Conservation (phyloP, 768 basidiomycete genomes). For the Tephrocybe sp. region DNA sequence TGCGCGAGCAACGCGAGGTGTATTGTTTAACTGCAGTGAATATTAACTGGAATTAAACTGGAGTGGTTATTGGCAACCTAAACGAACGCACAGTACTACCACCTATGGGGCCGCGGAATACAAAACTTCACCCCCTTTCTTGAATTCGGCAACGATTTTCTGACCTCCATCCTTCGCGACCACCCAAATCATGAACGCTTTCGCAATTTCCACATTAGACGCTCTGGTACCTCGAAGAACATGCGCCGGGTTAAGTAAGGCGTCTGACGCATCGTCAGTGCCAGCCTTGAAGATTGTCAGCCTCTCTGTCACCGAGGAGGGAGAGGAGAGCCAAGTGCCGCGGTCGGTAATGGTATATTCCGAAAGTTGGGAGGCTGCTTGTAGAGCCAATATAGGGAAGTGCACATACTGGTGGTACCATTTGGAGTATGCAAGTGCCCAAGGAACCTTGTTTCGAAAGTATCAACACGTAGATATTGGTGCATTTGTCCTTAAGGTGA, state of each 20-base stretch:
- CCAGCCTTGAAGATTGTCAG: conserved; percentile 41
- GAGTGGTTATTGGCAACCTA: too few relatives aligned
- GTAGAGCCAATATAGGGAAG: conserved; percentile 47
- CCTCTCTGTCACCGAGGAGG: conserved; percentile 23
- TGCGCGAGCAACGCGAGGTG: too few relatives aligned
- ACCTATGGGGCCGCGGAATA: conserved; percentile 26
- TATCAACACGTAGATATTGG: neutral
- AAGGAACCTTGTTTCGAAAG: conserved; percentile 42
- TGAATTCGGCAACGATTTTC: conserved; percentile 36
- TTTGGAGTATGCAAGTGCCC: conserved; percentile 47
- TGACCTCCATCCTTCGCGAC: conserved; percentile 38
- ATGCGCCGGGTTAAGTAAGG: conserved; percentile 46
- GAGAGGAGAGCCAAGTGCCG: conserved; percentile 46
- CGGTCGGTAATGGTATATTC: conserved; percentile 56
- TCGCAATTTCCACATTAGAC: conserved; percentile 25
- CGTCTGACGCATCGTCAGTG: conserved; percentile 34
- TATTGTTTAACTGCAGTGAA: too few relatives aligned
- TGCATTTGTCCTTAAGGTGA: neutral
- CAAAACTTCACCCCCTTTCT: conserved; percentile 29
- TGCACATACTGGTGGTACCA: conserved; percentile 61
- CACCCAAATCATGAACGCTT: conserved; percentile 44
- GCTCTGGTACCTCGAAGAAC: conserved; percentile 35
- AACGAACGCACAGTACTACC: too few relatives aligned
- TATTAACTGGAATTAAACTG: too few relatives aligned
- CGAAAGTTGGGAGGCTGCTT: conserved; percentile 40